Evolutionary conservation across 2,329 filamentous ascomycete genomes (phyloP).

Genomic region (Sordariomycetes sp.): DNA sequence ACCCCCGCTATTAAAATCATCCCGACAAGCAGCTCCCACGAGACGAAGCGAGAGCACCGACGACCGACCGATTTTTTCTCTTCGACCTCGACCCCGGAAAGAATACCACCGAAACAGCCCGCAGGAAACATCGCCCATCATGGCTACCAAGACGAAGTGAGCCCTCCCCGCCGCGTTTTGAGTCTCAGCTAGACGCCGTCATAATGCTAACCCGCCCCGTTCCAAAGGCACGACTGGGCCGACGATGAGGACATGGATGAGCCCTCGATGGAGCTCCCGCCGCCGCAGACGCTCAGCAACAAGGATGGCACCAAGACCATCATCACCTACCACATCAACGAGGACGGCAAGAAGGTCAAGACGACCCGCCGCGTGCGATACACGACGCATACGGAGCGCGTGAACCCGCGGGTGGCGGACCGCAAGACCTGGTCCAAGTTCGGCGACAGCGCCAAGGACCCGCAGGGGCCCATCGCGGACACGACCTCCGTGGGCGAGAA

Average conservation of each 20-base stretch:
- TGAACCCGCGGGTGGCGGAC: slow-evolving; percentile 94
- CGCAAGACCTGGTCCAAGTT: slow-evolving; percentile 92
- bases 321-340: slow-evolving; percentile 81
- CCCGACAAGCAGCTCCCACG: background rate
- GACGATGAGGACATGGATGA: slow-evolving; percentile 88
- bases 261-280: slow-evolving; percentile 58
- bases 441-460: slow-evolving; percentile 77
- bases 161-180: background rate
- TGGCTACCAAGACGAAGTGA: slow-evolving; percentile 5
- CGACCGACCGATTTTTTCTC: background rate
- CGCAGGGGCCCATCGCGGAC: slow-evolving; percentile 70
- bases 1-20: slow-evolving; percentile 1
- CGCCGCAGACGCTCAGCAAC: slow-evolving; percentile 84
- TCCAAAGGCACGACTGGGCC: slow-evolving; percentile 67
- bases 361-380: slow-evolving; percentile 92
- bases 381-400: slow-evolving; percentile 80
- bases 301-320: slow-evolving; percentile 98
- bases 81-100: background rate
- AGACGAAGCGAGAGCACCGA: background rate
- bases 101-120: background rate
- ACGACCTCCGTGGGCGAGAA: slow-evolving; percentile 95
- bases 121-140: background rate
- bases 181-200: slow-evolving; percentile 1
- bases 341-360: slow-evolving; percentile 92
- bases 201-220: background rate